Base-by-base conservation (phyloP, 139 green algal genomes). In the Coccomyxa sp. region DNA sequence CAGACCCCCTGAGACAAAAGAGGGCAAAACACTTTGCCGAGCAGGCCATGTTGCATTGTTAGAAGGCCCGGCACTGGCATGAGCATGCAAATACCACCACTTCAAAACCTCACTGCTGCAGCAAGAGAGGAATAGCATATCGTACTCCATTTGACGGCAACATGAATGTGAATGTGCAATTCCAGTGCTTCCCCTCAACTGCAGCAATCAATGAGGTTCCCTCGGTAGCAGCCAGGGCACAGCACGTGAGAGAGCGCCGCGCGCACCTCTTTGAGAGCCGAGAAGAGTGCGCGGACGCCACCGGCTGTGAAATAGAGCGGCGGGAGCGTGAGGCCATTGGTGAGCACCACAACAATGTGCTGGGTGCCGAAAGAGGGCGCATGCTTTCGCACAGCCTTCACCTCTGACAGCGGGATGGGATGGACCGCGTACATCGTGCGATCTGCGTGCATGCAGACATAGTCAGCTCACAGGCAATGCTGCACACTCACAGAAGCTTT, bases 361-460 rank as follows among this genome's bases (percentile, higher is more conserved):
- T 95, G 95, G 45, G 71, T 87, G 10, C 93, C 93, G 25, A 98
- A 84, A n/a, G 88, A 75, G 3, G 94, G 90, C 11, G 91, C 90
- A 82, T 93, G 90, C 76, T 87, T 88, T 59, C 90, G 88, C 57
- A 98, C 89, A 16, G 92, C 91, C 16, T 91, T 88, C 25, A 98
- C 88, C 75, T 98, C 95, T 23, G 91, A 93, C 57, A 97, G 83
- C 0, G 93, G 89, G n/a, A 95, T 90, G 32, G 94, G 92, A 75
- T 94, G 91, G 16, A 96, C 89, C 17, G 92, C 90, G 77, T 96
- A 97, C 78, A 92, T 78, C 11, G 82, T 89, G 17, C 86, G 83
- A 76, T 92, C 91, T 90, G 87, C 85, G 38, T 51, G 74, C n/a
- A 17, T 79, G 74, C 74, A 21, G 74, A 28, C 74, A 31, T 13